Base-by-base conservation (phyloP, 2,329 filamentous ascomycete genomes). In the Ophiostoma sp. region DNA sequence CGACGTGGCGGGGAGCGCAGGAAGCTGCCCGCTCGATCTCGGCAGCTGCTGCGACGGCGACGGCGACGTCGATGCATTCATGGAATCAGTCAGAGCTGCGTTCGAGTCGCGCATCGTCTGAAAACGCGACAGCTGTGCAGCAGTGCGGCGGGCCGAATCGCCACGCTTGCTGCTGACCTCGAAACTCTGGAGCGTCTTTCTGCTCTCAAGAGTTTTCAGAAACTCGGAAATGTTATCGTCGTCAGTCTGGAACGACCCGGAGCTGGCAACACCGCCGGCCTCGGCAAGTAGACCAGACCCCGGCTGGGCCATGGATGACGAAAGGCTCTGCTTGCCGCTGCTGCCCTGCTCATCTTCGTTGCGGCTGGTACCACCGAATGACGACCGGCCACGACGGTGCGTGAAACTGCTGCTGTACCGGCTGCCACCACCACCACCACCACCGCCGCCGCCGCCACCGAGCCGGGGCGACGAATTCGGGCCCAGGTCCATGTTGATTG, bases 211-310 rank as follows among this genome's bases (percentile, higher is more conserved):
- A 72, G 93, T 85, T 76, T 96, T 96, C 72, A 99, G 81, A 75
- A 98, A 99, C 68, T 96, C 93, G 0, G 92, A 93, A 57, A 99
- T 96, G 73, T 95, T 94, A 75, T 97, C 92, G 76, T 96, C 93
- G 75, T 98, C 94, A 0, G 90, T 85, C 72, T 88, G 86, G 66
- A 89, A 82, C 2, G 87, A 90, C 6, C 91, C 83, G 76, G 91
- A 83, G 83, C 89, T 83, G 77, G 89, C 83, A n/a, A 69, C 72
- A 3, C 71, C 73, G 39, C 87, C 89, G 35, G 85, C 85, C 73
- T 90, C 93, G 39, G 91, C 87, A 68, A 96, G 83, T 36, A 95
- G 82, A 1, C 91, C 93, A 1, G 93, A 97, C 8, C 91, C 91
- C 60, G 92, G 93, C 74, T 89, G 88, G 3, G 81, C 86, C 54